These are phyloP conservation scores for Suillus decipiens DNA, from an alignment of 768 basidiomycete species.

Conservation along the genomic window DNA sequence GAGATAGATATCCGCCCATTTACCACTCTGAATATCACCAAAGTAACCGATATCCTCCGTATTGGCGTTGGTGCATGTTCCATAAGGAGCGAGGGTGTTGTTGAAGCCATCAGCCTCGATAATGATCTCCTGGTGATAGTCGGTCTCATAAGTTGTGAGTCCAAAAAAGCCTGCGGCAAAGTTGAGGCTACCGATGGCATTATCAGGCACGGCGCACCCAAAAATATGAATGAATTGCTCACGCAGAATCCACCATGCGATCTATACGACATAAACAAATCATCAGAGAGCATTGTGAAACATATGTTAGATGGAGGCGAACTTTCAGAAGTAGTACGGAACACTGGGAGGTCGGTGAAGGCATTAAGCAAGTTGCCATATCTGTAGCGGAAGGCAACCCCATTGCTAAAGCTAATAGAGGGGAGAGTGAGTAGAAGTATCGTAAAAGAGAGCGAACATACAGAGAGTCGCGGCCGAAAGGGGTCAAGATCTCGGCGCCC, in stretches of 20 bases:
- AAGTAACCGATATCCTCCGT: conserved; percentile 26
- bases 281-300: neutral
- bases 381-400: conserved; percentile 44
- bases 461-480: conserved; percentile 49
- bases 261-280: conserved; percentile 15
- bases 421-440: neutral
- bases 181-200: conserved; percentile 33
- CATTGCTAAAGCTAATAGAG: conserved; percentile 39
- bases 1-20: conserved; percentile 46
- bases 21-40: conserved; percentile 21
- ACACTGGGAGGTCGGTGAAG: conserved; percentile 49
- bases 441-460: conserved; percentile 8
- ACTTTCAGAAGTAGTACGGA: conserved; percentile 48
- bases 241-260: conserved; percentile 38
- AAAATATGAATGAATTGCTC: conserved; percentile 2
- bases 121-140: conserved; percentile 50
- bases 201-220: conserved; percentile 22
- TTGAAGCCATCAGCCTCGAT: conserved; percentile 48
- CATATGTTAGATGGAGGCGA: neutral
- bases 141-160: conserved; percentile 38
- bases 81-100: conserved; percentile 48
- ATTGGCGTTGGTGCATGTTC: conserved; percentile 34
- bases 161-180: conserved; percentile 55
- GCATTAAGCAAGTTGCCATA: conserved; percentile 47
- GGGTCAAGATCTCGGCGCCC: conserved; percentile 48